Percentiles rank a stretch among this genome's conserved stretches.
phyloP scores from a whole-genome alignment of 192 early-diverging fungal genomes.

The Umbelopsis ramanniana region DNA sequence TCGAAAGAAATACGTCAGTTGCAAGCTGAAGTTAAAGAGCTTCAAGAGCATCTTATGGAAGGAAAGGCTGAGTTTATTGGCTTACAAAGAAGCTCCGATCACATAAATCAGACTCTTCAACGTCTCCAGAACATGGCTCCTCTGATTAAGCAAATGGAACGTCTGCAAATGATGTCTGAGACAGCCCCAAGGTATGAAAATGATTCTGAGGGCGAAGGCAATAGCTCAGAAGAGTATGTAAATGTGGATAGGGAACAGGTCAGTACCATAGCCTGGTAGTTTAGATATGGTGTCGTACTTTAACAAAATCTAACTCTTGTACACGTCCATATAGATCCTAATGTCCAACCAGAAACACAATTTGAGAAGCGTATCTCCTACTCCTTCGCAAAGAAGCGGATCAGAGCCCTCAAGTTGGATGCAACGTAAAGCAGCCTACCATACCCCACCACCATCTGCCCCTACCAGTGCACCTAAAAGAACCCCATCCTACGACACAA shows the following conservation, averaged over 20 bases:
- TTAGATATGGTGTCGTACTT: too few relatives aligned
- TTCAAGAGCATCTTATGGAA: constrained; percentile 18
- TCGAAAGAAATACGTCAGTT: constrained; percentile 4
- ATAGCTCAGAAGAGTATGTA: constrained; percentile 8
- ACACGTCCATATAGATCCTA: neutral
- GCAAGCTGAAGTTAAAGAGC: constrained; percentile 14
- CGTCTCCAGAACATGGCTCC: neutral
- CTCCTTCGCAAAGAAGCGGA: constrained; percentile 7
- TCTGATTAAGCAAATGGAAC: neutral
- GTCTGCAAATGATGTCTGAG: neutral
- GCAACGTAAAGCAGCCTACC: constrained; percentile 9
- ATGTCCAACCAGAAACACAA: neutral
- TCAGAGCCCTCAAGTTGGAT: neutral
- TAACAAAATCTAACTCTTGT: too few relatives aligned
- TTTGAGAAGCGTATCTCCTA: constrained; percentile 8
- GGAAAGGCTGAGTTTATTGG: constrained; percentile 9
- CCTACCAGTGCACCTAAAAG: neutral
- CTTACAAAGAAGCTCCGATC: constrained; percentile 6
- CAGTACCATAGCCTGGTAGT: neutral
- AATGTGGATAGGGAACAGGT: constrained; percentile 12
- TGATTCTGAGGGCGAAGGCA: constrained; percentile 9
- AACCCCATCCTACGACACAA: neutral
- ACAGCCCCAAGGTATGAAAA: neutral
- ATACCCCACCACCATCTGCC: neutral
- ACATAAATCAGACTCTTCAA: neutral